Conservation (phyloP, 2,329 filamentous ascomycete genomes). For the Aspergillus pseudoglaucus region DNA sequence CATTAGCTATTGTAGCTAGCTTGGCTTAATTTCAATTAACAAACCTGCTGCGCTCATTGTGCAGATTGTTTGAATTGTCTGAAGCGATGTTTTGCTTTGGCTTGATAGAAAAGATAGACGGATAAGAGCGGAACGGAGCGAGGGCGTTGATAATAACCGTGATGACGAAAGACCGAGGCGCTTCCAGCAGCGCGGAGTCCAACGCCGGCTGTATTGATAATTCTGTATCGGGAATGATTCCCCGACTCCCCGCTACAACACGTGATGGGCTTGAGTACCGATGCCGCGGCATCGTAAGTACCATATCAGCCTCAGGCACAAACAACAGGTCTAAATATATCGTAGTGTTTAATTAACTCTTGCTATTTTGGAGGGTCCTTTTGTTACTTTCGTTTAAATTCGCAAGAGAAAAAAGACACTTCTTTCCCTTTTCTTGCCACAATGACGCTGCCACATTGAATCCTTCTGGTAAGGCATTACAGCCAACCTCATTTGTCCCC, state of each 20-base stretch:
- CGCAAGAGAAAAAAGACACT: not conserved
- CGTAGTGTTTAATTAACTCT: not conserved
- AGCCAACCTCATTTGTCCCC: not conserved
- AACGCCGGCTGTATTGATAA: not conserved
- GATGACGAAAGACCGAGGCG: not conserved
- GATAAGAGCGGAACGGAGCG: not conserved
- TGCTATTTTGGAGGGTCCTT: not conserved
- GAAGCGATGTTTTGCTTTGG: not conserved
- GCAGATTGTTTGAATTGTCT: not conserved
- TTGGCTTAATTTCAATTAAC: not conserved
- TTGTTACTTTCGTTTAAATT: too few species aligned
- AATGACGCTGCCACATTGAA: not conserved
- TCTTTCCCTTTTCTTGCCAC: not conserved
- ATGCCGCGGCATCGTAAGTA: not conserved
- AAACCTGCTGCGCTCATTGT: constrained; percentile 15
- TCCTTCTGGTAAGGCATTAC: not conserved
- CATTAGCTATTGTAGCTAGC: not conserved
- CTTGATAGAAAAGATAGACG: not conserved
- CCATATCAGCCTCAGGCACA: not conserved
- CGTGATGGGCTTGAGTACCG: not conserved
- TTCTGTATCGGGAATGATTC: not conserved
- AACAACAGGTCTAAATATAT: not conserved
- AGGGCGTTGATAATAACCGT: not conserved
- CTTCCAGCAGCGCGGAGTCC: not conserved
- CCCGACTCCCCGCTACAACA: not conserved